Evolutionary conservation across 2,329 filamentous ascomycete species (phyloP), one percentile per base, ranked within the genome.

Genomic region (Leptographium wingfieldii): DNA sequence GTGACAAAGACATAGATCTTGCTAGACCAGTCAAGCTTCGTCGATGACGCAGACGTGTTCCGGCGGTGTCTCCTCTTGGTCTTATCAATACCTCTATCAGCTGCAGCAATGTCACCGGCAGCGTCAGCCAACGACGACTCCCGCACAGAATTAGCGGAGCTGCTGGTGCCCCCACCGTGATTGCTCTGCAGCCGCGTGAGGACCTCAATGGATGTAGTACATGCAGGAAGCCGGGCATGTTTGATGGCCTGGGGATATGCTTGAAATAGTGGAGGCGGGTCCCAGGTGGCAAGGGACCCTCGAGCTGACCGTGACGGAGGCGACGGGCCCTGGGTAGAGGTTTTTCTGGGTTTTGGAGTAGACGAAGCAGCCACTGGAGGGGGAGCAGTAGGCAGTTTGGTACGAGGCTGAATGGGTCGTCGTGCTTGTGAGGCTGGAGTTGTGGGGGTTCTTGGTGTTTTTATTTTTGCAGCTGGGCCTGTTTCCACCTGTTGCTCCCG

Each of bases 241-340:
- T 88, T 91, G 65, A 90, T 80, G 3, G 90, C 84, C 71, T 95
- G 91, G 0, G 89, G 87, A 69, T 91, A 95, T 14, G 89, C 90
- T 70, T 95, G 88, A 70, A 92, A 95, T 14, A 96, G 74, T 2
- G 90, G 88, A 7, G 90, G 88, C 19, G 85, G 81, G 60, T 82
- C 80, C 85, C 85, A 89, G 14, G 73, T 71, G 4, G 73, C 70
- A 29, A 76, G 63, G 3, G 71, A 68, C 33, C 71, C 72, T 59
- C 70, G 68, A 4, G 62, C 57, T 19, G 62, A 58, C 52, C 60
- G 56, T 57, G 48, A 63, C 9, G 63, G 56, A 5, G 60, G 35
- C 7, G 67, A 62, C 16, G 64, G 61, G 40, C 63, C 66, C 6
- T 67, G 63, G 12, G 61, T 43, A 33, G 65, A 67, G n/a, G 65